A percentile compares a stretch with the other conserved stretches of the same genome.
Conservation (phyloP, 1,139 yeast genomes). For the Saccharomyces hybrid region DNA sequence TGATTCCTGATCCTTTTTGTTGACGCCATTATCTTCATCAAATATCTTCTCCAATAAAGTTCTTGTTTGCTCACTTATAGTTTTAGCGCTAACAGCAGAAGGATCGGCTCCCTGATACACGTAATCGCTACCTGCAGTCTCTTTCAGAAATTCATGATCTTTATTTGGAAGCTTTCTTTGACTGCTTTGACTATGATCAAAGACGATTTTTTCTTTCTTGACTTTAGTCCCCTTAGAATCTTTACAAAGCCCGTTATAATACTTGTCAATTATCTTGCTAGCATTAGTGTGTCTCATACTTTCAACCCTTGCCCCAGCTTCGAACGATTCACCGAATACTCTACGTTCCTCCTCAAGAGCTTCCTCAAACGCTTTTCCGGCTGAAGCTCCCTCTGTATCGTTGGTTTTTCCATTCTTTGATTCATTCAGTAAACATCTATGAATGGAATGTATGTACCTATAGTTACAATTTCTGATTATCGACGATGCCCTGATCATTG, state of each 20-base stretch:
- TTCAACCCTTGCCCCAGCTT: background rate
- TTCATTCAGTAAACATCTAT: background rate
- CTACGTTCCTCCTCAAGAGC: background rate
- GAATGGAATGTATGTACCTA: background rate
- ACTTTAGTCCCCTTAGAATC: background rate
- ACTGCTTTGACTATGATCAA: background rate
- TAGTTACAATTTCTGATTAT: background rate
- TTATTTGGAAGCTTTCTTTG: background rate
- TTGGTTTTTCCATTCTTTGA: background rate
- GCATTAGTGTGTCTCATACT: background rate
- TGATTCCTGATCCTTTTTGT: background rate
- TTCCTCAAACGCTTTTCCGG: background rate
- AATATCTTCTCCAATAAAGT: constrained; percentile 18
- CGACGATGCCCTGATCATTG: background rate
- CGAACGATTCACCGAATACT: background rate
- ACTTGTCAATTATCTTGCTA: background rate
- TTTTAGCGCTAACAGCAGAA: background rate
- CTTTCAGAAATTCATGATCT: background rate
- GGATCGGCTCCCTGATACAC: background rate
- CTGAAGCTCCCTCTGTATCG: background rate
- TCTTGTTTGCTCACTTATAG: constrained; percentile 15
- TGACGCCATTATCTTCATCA: constrained; percentile 3
- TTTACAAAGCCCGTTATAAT: background rate
- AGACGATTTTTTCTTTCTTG: background rate
- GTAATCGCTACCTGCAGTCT: background rate